phyloP scores from a whole-genome alignment of 108 stramenopile species.

The Seminavis robusta region DNA sequence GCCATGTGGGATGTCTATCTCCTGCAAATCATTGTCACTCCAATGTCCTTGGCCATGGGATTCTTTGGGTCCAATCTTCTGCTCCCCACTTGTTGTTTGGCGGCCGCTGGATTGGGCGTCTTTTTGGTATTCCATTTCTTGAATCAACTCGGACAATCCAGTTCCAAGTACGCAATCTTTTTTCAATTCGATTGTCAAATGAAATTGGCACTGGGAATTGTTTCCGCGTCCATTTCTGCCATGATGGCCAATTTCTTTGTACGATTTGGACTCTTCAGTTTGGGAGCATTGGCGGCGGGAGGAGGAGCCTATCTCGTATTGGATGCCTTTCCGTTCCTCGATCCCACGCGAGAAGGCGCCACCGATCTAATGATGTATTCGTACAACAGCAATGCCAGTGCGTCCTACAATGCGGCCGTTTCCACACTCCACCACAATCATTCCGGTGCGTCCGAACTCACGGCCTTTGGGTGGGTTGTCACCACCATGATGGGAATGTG shows the following conservation, averaged over 20 bases:
- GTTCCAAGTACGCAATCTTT: background rate
- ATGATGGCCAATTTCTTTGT: background rate
- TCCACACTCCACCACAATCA: background rate
- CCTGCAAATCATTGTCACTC: background rate
- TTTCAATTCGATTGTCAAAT: background rate
- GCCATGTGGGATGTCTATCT: background rate
- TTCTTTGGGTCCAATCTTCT: background rate
- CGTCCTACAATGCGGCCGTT: too few species aligned
- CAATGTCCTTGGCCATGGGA: background rate
- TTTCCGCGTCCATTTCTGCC: background rate
- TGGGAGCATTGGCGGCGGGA: background rate
- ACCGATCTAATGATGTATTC: too few species aligned
- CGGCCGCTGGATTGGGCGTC: background rate
- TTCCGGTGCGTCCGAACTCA: background rate
- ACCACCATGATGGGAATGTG: background rate
- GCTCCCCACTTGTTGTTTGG: background rate
- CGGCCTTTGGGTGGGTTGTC: background rate
- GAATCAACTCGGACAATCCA: background rate
- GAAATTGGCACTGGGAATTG: background rate
- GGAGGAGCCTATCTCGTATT: background rate
- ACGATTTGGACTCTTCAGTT: slow-evolving; percentile 1
- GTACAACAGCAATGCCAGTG: too few species aligned
- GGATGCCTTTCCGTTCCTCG: background rate
- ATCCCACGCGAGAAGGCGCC: background rate
- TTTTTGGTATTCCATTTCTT: background rate